Evolutionary conservation across 75 land plant genomes (phyloP), one percentile per base, ranked within the genome.

Genomic region (Azolla pinnata): DNA sequence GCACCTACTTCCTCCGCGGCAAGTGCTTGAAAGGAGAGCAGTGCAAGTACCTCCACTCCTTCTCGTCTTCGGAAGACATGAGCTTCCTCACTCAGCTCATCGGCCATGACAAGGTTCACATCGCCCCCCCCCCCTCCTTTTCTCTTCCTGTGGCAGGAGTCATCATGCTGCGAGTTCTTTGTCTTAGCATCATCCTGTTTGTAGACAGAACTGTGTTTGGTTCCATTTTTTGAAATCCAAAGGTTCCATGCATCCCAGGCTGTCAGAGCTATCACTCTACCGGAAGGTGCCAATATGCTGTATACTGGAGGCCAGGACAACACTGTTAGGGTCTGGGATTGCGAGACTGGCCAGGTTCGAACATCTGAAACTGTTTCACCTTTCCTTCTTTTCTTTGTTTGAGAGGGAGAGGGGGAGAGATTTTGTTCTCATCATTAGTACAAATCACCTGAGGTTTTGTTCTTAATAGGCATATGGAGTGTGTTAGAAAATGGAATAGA

Each of bases 21-120:
- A 19, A 50, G 1, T 95, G 99, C 59, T 54, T 19, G 18, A 79
- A 62, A 57, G 97, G 97, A 7, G 83, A 86, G 4, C 66, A 67
- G 18, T 95, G 99, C 67, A 74, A 60, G 30, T 95, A 40, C 45
- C 62, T 95, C 60, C 99, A 95, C 66, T 68, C 85, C 5, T 82
- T 83, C 79, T 66, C 59, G 32, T 27, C 74, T 4, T 79, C 88
- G 10, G 82, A 82, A 0, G 64, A 76, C 5, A 68, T 90, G 44
- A 61, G 74, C 26, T 61, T 79, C 38, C 35, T 90, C 71, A 86
- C 85, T 0, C 78, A 67, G 30, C 88, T 95, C 9, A 65, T 63
- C 16, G 97, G 99, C 27, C 99, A 95, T 44, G 85, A 73, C 23
- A 81, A 95, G 91, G 97, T 87, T n/a, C n/a, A n/a, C n/a, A n/a